These are phyloP conservation scores for Carex arenaria DNA, from an alignment of 202 grass and related monocot genomes.

Conservation along the genomic window DNA sequence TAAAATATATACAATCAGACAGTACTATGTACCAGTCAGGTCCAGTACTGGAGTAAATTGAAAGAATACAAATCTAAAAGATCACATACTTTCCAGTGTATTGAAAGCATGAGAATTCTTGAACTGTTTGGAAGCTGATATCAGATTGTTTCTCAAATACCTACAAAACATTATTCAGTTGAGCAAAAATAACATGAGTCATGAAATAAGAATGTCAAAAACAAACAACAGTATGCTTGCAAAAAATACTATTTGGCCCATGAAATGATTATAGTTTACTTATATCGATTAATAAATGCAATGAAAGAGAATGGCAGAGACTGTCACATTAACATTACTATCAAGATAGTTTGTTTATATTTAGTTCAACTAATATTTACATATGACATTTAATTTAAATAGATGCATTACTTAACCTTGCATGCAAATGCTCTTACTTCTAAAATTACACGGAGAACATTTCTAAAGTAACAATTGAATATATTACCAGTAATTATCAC, in stretches of 20 bases:
- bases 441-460: too few species aligned
- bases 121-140: constrained; percentile 29
- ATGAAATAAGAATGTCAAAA: neutral
- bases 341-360: neutral
- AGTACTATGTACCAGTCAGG: neutral
- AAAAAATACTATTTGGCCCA: neutral
- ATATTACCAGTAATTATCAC: neutral
- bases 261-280: neutral
- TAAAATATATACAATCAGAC: too few species aligned
- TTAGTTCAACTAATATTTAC: neutral
- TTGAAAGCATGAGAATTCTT: constrained; percentile 68
- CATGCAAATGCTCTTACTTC: too few species aligned
- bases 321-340: too few species aligned
- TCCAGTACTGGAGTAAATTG: neutral
- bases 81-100: constrained; percentile 64
- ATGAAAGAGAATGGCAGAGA: too few species aligned
- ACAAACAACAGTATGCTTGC: too few species aligned
- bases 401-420: neutral
- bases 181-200: neutral
- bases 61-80: neutral
- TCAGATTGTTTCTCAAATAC: constrained; percentile 52
- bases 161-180: constrained; percentile 32
- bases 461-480: neutral
- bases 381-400: neutral
- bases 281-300: too few species aligned